Percentiles rank a stretch among this genome's conserved stretches.
Conservation (phyloP, 129 eudicot species). For the Ambrosia artemisiifolia region DNA sequence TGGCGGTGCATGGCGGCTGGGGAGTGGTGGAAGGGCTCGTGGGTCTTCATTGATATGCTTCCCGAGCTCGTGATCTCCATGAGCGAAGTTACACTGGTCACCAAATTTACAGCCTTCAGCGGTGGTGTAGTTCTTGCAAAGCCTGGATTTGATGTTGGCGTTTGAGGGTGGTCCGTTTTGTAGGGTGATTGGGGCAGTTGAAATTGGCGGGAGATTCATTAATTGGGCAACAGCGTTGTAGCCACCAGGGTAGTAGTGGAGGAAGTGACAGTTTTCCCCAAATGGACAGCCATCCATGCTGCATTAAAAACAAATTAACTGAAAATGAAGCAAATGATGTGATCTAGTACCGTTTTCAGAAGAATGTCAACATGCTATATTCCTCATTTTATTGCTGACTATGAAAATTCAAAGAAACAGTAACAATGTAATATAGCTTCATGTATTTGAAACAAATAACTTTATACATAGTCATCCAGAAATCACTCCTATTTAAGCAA, state of each 20-base stretch:
- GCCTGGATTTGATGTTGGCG: conserved; percentile 46
- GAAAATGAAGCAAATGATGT: background rate
- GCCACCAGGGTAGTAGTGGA: conserved; percentile 87
- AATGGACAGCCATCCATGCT: conserved; percentile 90
- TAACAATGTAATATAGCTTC: background rate
- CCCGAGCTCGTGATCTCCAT: conserved; percentile 90
- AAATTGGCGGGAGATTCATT: conserved; percentile 64
- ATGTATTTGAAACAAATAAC: background rate
- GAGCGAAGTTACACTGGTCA: conserved; percentile 86
- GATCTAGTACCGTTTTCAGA: background rate
- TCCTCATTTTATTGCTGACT: background rate
- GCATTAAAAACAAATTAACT: conserved; percentile 16
- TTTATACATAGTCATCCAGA: background rate
- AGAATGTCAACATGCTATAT: background rate
- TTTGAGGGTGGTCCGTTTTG: conserved; percentile 40
- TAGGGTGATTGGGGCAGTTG: conserved; percentile 35
- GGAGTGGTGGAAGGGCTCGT: conserved; percentile 31
- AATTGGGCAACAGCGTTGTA: conserved; percentile 81
- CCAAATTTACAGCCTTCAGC: conserved; percentile 90
- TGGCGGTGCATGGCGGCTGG: conserved; percentile 34
- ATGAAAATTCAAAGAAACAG: background rate
- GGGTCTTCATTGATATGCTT: conserved; percentile 52
- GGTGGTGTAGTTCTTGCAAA: conserved; percentile 75
- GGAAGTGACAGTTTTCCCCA: conserved; percentile 93
- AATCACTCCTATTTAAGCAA: background rate